Evolutionary conservation across 2,329 filamentous ascomycete genomes (phyloP).

Genomic region (Didymella pomorum): DNA sequence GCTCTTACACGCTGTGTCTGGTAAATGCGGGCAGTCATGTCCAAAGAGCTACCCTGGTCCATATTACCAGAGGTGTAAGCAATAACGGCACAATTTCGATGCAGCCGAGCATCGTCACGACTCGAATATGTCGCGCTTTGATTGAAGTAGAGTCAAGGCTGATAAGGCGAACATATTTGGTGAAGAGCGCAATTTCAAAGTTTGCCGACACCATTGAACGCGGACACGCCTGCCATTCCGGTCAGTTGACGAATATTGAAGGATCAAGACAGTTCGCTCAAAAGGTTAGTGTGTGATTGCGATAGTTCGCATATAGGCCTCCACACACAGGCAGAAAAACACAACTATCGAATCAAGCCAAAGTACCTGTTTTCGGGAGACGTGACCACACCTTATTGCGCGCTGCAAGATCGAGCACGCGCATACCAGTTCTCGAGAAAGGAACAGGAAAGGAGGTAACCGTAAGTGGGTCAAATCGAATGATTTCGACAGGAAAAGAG

Average conservation of each 20-base stretch:
- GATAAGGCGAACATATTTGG: slow-evolving; percentile 6
- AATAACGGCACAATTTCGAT: slow-evolving; percentile 5
- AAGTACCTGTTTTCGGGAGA: slow-evolving; percentile 25
- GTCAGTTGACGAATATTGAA: slow-evolving; percentile 19
- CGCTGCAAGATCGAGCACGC: slow-evolving; percentile 27
- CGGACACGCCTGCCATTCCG: slow-evolving; percentile 13
- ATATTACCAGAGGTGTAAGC: slow-evolving; percentile 10
- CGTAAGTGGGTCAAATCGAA: slow-evolving; percentile 29
- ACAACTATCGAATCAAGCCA: slow-evolving; percentile 19
- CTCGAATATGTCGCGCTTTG: slow-evolving; percentile 19
- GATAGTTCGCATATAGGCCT: slow-evolving; percentile 17
- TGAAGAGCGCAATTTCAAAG: slow-evolving; percentile 11
- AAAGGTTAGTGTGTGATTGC: slow-evolving; percentile 32
- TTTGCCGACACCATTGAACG: background rate
- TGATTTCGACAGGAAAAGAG: slow-evolving; percentile 28
- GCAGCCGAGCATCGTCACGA: slow-evolving; percentile 13
- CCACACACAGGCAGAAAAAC: slow-evolving; percentile 10
- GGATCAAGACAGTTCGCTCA: slow-evolving; percentile 21
- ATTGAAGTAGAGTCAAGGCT: slow-evolving; percentile 10
- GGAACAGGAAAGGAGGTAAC: slow-evolving; percentile 31
- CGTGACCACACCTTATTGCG: slow-evolving; percentile 16
- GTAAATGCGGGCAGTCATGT: slow-evolving; percentile 11
- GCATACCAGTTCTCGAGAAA: slow-evolving; percentile 17
- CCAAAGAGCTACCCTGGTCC: slow-evolving; percentile 7
- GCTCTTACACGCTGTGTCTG: slow-evolving; percentile 15